Base-by-base conservation (phyloP, 2,329 filamentous ascomycete species). In the Whalleya microplaca region DNA sequence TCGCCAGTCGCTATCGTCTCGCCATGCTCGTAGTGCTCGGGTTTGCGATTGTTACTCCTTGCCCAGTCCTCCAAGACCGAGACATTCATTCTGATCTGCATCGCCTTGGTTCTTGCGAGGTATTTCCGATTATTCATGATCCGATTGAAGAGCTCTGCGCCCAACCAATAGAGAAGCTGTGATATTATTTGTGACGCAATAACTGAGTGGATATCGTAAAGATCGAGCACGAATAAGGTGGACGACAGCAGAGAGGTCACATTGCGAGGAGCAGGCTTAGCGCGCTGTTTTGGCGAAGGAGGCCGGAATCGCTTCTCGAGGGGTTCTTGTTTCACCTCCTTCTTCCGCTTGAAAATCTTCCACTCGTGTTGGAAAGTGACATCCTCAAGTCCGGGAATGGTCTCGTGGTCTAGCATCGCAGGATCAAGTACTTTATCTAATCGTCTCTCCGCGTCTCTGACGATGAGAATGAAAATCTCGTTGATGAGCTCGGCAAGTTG, bases 11-110 rank as follows among this genome's bases (percentile, higher is more conserved):
- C 87, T 18, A 84, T 89, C 74, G 91, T 93, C 51, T 94, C 93
- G 18, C 94, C 94, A 65, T 92, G 89, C 73, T 99, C 94, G 72
- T 92, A 98, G 74, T 98, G 94, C 70, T 98, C 95, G 1, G 95
- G 92, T 65, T 96, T 89, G 23, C 95, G 86, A 71, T 96, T 98
- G 75, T 99, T 99, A 16, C 85, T 83, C 27, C 94, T 84, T 1
- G 95, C 94, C 95, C 95, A 99, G 70, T 99, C 95, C 73, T 99
- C 95, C 19, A 99, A 79, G 7, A 88, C 89, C 0, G 95, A 98
- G 6, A 99, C 87, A 71, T 99, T 99, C 93, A 99, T 98, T 64
- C 95, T 91, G 66, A 99, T 98, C 73, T 99, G 95, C 95, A 99
- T 99, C 2, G 95, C 95, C 74, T 99, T 99, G 18, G 95, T 99